Percentiles rank a stretch among this genome's conserved stretches.
phyloP scores from a whole-genome alignment of 208 protist genomes.

The Wallacemonas sp. region DNA sequence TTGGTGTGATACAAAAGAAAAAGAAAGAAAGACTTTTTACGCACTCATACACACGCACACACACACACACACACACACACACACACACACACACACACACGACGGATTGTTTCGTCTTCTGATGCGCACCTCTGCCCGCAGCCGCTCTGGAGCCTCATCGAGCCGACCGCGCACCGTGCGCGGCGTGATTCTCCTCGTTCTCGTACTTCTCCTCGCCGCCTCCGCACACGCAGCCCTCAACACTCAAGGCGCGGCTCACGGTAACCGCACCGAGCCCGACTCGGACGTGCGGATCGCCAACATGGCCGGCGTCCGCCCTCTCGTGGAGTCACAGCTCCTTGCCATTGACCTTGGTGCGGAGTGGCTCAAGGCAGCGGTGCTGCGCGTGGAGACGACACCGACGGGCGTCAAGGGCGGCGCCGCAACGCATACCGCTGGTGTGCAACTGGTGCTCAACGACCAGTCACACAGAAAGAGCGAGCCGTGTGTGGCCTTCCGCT shows the following conservation, averaged over 20 bases:
- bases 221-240: neutral
- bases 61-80: too few species aligned
- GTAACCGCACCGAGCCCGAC: too few species aligned
- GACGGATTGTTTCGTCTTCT: too few species aligned
- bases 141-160: too few species aligned
- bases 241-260: too few species aligned
- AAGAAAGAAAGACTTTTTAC: neutral
- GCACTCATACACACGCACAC: too few species aligned
- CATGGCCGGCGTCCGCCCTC: slow-evolving; percentile 1
- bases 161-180: too few species aligned
- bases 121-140: neutral
- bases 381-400: slow-evolving; percentile 16
- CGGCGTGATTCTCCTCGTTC: neutral
- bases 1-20: neutral
- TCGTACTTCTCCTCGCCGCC: neutral
- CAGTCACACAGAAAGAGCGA: slow-evolving; percentile 92
- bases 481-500: slow-evolving; percentile 87
- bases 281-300: too few species aligned
- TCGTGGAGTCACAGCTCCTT: slow-evolving; percentile 51
- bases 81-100: too few species aligned
- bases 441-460: slow-evolving; percentile 93
- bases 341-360: slow-evolving; percentile 63
- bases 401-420: slow-evolving; percentile 11
- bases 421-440: slow-evolving; percentile 15
- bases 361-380: slow-evolving; percentile 43